phyloP scores from a whole-genome alignment of 345 rosid genomes.

The Arabis hirsuta region DNA sequence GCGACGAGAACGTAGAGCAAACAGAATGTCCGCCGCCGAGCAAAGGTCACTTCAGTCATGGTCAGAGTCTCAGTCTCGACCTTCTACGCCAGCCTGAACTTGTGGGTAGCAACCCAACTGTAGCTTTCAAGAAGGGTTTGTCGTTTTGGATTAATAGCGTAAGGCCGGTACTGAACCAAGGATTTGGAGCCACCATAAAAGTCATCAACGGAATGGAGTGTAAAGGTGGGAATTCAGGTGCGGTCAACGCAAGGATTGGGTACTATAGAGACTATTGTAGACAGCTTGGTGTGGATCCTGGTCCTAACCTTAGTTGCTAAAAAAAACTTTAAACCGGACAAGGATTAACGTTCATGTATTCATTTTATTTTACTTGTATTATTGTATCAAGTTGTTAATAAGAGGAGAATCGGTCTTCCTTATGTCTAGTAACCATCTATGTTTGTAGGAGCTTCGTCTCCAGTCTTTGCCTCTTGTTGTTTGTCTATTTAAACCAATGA shows the following conservation, averaged over 20 bases:
- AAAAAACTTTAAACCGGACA: neutral
- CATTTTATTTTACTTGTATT: neutral
- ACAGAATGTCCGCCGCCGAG: conserved; percentile 57
- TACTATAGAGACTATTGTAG: conserved; percentile 50
- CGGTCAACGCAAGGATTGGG: conserved; percentile 4
- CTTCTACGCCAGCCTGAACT: conserved; percentile 51
- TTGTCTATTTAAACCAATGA: too few relatives aligned
- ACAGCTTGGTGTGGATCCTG: conserved; percentile 48
- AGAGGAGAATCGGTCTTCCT: neutral
- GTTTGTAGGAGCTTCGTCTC: too few relatives aligned
- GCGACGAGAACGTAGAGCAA: conserved; percentile 47
- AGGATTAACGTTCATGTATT: neutral
- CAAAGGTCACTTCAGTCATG: conserved; percentile 55
- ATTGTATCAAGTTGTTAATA: neutral
- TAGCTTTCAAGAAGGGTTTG: conserved; percentile 53
- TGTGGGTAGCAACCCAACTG: conserved; percentile 44
- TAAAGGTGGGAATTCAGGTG: conserved; percentile 2
- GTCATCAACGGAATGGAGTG: conserved; percentile 21
- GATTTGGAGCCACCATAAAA: conserved; percentile 27
- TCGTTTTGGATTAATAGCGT: conserved; percentile 65
- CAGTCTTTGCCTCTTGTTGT: too few relatives aligned
- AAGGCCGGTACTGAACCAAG: conserved; percentile 38
- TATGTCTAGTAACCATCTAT: neutral
- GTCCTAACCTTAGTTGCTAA: conserved; percentile 48
- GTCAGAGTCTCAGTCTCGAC: conserved; percentile 43